Evolutionary conservation across 2,329 filamentous ascomycete genomes (phyloP).

Genomic region (Cercospora beticola): DNA sequence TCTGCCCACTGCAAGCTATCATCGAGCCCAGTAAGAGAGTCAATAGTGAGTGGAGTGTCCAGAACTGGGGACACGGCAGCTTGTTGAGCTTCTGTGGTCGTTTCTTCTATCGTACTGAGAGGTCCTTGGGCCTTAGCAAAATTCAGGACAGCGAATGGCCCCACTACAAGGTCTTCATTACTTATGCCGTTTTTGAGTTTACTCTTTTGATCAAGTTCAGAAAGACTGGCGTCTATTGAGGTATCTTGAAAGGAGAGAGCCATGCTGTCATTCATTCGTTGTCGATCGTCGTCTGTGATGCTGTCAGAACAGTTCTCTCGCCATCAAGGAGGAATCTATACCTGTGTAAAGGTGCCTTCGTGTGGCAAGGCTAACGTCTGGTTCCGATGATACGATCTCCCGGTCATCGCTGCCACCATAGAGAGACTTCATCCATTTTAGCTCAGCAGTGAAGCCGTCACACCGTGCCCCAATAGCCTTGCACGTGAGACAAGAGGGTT

Average conservation of each 20-base stretch:
- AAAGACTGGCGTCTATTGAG: constrained; percentile 10
- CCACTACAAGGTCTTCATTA: constrained; percentile 5
- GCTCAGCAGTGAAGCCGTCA: constrained; percentile 8
- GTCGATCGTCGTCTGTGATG: constrained; percentile 3
- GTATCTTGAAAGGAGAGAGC: not conserved
- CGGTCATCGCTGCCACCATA: not conserved
- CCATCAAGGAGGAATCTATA: not conserved
- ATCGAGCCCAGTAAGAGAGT: constrained; percentile 10
- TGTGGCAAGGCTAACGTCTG: not conserved
- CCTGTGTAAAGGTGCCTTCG: constrained; percentile 2
- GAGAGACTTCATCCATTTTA: not conserved
- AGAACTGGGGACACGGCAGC: not conserved
- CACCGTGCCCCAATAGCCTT: constrained; percentile 6
- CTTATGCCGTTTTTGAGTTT: not conserved
- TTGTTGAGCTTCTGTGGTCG: not conserved
- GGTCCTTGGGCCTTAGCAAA: not conserved
- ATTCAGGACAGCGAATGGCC: constrained; percentile 13
- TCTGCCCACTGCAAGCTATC: constrained; percentile 16
- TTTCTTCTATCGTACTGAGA: not conserved
- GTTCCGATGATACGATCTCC: not conserved
- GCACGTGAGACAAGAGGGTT: constrained; percentile 6
- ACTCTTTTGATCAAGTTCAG: constrained; percentile 12
- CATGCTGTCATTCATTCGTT: constrained; percentile 9
- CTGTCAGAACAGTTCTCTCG: not conserved
- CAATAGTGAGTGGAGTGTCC: constrained; percentile 6